These are phyloP conservation scores for Dendrobium officinale DNA, from an alignment of 106 monocot genomes.

Conservation along the genomic window DNA sequence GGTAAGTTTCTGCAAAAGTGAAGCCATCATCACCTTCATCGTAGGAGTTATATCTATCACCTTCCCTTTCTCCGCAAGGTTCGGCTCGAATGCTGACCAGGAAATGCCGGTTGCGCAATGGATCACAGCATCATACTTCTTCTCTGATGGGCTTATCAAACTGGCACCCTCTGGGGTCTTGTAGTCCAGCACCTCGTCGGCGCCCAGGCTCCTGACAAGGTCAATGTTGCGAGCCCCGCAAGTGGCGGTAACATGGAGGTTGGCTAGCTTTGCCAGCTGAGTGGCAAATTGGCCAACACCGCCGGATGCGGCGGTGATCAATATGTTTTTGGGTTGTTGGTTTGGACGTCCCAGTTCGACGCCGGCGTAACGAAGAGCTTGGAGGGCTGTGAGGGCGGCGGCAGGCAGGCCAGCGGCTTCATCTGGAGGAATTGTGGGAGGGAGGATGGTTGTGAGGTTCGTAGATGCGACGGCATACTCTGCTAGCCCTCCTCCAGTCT, in stretches of 20 bases:
- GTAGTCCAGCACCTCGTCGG: slow-evolving; percentile 50
- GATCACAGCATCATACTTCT: slow-evolving; percentile 30
- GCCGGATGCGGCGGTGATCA: slow-evolving; percentile 51
- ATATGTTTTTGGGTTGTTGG: slow-evolving; percentile 10
- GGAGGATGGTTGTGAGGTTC: slow-evolving; percentile 23
- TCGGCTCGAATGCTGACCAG: slow-evolving; percentile 22
- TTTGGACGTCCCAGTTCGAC: slow-evolving; percentile 9
- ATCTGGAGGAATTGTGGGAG: slow-evolving; percentile 16
- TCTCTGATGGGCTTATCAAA: slow-evolving; percentile 32
- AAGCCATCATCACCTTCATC: neutral
- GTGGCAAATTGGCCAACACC: slow-evolving; percentile 38
- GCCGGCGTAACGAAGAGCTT: slow-evolving; percentile 18
- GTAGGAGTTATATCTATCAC: slow-evolving; percentile 26
- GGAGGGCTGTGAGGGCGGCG: slow-evolving; percentile 35
- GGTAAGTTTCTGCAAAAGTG: slow-evolving; percentile 8
- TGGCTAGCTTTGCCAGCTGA: slow-evolving; percentile 36
- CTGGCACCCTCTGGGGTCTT: slow-evolving; percentile 29
- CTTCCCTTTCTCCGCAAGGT: slow-evolving; percentile 15
- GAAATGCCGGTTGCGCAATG: slow-evolving; percentile 25
- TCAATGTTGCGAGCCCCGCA: slow-evolving; percentile 37
- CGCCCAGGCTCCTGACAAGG: slow-evolving; percentile 27
- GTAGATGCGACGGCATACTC: slow-evolving; percentile 26
- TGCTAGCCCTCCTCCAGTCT: slow-evolving; percentile 31
- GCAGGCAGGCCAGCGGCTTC: slow-evolving; percentile 31
- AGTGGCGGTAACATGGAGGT: slow-evolving; percentile 35